Evolutionary conservation across 176 grass and related monocot species (phyloP), one percentile per base, ranked within the genome.

Genomic region (Phragmites australis): DNA sequence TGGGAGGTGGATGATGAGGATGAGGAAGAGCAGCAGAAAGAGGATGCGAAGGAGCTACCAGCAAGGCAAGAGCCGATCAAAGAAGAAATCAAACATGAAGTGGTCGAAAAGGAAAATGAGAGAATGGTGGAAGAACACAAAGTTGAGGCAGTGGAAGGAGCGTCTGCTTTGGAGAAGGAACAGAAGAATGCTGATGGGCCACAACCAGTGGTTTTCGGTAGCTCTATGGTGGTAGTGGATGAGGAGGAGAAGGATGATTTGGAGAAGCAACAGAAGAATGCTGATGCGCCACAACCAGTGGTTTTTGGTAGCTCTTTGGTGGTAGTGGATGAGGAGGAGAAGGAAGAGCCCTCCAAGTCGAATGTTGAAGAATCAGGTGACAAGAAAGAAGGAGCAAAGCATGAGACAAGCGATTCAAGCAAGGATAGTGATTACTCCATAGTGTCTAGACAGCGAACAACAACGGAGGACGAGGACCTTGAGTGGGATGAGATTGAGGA

Each of bases 401-500:
- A 85, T 41, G 87, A 85, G 29, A 23, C 71, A 12, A 89, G 87
- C 29, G 87, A 85, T 68, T 89, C 87, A 1, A 89, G 72, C 68
- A 88, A 90, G 81, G 81, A 93, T 25, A 88, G 72, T 11, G 82
- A 82, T 48, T 87, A 78, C 71, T 88, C 82, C 19, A 70, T 86
- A 47, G 79, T 88, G 14, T 90, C 88, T 75, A 84, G 83, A 76
- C 91, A 90, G 19, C 59, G 65, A 64, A 70, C 86, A 3, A 15
- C 75, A 12, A 71, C 58, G 11, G 75, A 83, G 45, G 92, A 88
- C 17, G 90, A 94, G 17, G 88, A 94, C 65, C 83, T 94, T 13
- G 92, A 87, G 25, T 99, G 96, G 96, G 92, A 99, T 81, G 92
- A 99, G 82, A 95, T 99, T 37, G 92, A 99, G 83, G 88, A 99